Conservation (phyloP, 495 filamentous ascomycete species). For the Acidomyces sp. region DNA sequence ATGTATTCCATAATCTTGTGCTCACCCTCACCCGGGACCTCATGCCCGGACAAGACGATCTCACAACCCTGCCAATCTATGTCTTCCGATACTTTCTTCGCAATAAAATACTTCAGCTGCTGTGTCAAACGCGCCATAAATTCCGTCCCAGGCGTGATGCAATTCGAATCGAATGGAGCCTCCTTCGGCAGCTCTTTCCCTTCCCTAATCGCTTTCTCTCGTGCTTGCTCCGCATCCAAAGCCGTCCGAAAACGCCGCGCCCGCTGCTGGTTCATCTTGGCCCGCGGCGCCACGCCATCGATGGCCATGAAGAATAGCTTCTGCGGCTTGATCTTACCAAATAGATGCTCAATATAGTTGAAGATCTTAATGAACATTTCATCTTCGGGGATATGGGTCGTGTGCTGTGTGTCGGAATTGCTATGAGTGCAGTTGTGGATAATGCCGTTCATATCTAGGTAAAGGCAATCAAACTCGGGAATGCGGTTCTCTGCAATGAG, state of each 20-base stretch:
- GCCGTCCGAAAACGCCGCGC: slow-evolving; percentile 91
- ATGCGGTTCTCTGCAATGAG: slow-evolving; percentile 98
- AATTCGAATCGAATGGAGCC: slow-evolving; percentile 95
- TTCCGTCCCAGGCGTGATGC: slow-evolving; percentile 93
- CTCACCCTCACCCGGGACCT: slow-evolving; percentile 97
- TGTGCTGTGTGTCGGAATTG: slow-evolving; percentile 67
- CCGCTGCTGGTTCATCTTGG: slow-evolving; percentile 99
- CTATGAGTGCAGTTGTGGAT: slow-evolving; percentile 99
- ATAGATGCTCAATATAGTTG: slow-evolving; percentile 99
- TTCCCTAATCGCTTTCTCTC: slow-evolving; percentile 77
- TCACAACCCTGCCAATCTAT: slow-evolving; percentile 85
- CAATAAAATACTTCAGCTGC: slow-evolving; percentile 96
- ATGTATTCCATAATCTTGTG: slow-evolving; percentile 99
- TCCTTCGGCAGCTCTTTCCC: slow-evolving; percentile 90
- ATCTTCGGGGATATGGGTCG: slow-evolving; percentile 88
- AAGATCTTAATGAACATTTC: slow-evolving; percentile 99
- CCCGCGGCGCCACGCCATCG: slow-evolving; percentile 91
- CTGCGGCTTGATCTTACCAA: slow-evolving; percentile 96
- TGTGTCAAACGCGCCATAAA: slow-evolving; percentile 94
- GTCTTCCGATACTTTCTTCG: slow-evolving; percentile 96
- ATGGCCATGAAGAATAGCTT: slow-evolving; percentile 99
- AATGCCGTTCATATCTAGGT: slow-evolving; percentile 99
- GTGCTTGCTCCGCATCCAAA: slow-evolving; percentile 73
- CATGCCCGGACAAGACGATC: slow-evolving; percentile 91
- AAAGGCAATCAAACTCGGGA: slow-evolving; percentile 96